phyloP scores from a whole-genome alignment of 768 basidiomycete genomes.

The Rhizopogon sp. region DNA sequence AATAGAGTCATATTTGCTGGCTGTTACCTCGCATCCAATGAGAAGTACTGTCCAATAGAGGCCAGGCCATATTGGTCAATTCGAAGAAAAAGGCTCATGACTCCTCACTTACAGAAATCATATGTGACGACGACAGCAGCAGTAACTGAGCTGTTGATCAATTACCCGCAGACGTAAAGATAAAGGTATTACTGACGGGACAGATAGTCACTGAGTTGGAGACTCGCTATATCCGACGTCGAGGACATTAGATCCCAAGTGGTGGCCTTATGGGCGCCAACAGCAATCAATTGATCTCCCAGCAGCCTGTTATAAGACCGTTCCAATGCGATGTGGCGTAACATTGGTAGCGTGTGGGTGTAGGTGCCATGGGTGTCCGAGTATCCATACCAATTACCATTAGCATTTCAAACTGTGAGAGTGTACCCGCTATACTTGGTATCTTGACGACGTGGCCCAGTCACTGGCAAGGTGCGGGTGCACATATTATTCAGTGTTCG shows the following conservation, averaged over 20 bases:
- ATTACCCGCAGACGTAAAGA: not conserved
- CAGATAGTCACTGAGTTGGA: not conserved
- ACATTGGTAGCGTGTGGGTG: not conserved
- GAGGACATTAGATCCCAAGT: not conserved
- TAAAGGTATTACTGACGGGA: not conserved
- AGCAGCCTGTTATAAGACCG: not conserved
- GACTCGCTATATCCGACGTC: not conserved
- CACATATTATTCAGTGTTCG: not conserved
- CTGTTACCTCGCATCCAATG: not conserved
- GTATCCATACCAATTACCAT: not conserved
- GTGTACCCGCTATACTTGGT: not conserved
- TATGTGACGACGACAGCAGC: not conserved
- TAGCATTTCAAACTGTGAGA: not conserved
- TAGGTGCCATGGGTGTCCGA: not conserved
- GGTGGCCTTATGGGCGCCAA: not conserved
- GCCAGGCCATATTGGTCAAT: not conserved
- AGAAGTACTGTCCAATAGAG: not conserved
- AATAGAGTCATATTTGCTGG: not conserved
- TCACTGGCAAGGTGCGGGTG: not conserved
- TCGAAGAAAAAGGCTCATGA: not conserved
- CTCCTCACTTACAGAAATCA: not conserved
- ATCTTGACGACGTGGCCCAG: not conserved
- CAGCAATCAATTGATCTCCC: not conserved
- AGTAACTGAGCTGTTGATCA: not conserved
- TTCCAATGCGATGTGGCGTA: not conserved